Percentiles rank a stretch among this genome's conserved stretches.
phyloP scores from a whole-genome alignment of 2,329 filamentous ascomycete species.

The Colletotrichum lini region DNA sequence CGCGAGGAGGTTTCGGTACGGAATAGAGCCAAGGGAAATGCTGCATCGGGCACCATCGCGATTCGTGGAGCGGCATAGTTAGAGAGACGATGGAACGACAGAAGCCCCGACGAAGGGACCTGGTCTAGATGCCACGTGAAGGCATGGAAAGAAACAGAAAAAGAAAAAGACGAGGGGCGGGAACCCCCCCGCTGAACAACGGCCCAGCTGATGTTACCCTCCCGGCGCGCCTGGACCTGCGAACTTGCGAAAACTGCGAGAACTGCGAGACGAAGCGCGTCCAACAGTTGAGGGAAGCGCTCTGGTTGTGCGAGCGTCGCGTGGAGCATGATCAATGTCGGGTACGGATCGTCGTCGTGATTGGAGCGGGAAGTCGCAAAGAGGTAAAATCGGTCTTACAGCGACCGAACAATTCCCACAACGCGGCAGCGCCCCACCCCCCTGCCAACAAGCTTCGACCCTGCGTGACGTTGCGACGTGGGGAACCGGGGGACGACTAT shows the following conservation, averaged over 20 bases:
- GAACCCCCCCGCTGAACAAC: conserved; percentile 7
- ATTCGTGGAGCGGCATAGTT: conserved; percentile 35
- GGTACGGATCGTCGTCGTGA: conserved; percentile 37
- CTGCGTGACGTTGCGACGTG: conserved; percentile 43
- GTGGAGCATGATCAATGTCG: conserved; percentile 29
- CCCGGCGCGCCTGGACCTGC: conserved; percentile 36
- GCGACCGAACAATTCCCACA: conserved; percentile 43
- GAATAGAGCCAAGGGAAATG: conserved; percentile 11
- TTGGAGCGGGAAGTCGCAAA: conserved; percentile 41
- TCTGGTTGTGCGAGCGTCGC: conserved; percentile 18
- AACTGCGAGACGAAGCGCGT: conserved; percentile 17
- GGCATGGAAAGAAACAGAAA: conserved; percentile 23
- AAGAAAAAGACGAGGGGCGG: not conserved
- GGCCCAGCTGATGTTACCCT: conserved; percentile 28
- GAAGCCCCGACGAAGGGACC: conserved; percentile 12
- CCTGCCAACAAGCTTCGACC: conserved; percentile 44
- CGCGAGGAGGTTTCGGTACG: too few relatives aligned
- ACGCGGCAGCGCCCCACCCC: conserved; percentile 34
- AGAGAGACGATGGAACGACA: conserved; percentile 1
- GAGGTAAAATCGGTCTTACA: conserved; percentile 43
- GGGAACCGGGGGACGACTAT: conserved; percentile 39
- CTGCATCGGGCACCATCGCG: conserved; percentile 26
- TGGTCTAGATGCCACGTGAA: conserved; percentile 33
- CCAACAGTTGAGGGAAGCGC: conserved; percentile 14
- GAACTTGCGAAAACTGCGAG: not conserved